Evolutionary conservation across 2,329 filamentous ascomycete species (phyloP), one percentile per base, ranked within the genome.

Genomic region (Fusarium tanahbumbuense): DNA sequence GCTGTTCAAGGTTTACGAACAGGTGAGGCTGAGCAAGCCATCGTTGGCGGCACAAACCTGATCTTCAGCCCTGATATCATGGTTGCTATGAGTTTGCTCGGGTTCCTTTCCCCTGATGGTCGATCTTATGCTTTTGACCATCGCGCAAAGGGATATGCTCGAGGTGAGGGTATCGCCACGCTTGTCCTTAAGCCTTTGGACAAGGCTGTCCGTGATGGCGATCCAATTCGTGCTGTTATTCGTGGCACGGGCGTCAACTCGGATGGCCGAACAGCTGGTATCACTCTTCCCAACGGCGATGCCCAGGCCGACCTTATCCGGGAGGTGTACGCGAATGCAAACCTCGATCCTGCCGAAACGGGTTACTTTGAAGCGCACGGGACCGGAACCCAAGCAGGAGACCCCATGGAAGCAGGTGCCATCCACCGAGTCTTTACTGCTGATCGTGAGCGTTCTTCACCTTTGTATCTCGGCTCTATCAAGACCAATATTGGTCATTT

Each of bases 61-160:
- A 59, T 60, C 8, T 34, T 68, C 1, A 56, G 40, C 22, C 64
- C 64, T 12, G 64, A 65, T 12, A 61, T 37, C 12, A 60, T 60
- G 40, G 52, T 55, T 10, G 52, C 40, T 13, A 55, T 55, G 52
- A 55, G 53, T 18, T 7, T 37, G 8, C 42, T 47, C 1, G 42
- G 53, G 2, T 46, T 56, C 20, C 23, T 67, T 16, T 63, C 56
- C 2, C 47, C 45, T 1, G 25, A 37, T 60, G 41, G 41, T 47
- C 16, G 49, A 34, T 59, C 48, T 2, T 55, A 47, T 9, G 50
- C 56, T 3, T 68, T 56, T 9, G 67, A 68, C 22, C 32, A 46
- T 6, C 37, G 56, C 3, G 65, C 50, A 2, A 45, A 64, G 6
- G 65, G 68, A 0, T 71, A 69, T 25, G 67, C 46, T 0, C 27